A percentile compares a stretch with the other conserved stretches of the same genome.
Evolutionary conservation across 805 yeast species (phyloP).

Genomic region (Cyberlindnera maclurae): DNA sequence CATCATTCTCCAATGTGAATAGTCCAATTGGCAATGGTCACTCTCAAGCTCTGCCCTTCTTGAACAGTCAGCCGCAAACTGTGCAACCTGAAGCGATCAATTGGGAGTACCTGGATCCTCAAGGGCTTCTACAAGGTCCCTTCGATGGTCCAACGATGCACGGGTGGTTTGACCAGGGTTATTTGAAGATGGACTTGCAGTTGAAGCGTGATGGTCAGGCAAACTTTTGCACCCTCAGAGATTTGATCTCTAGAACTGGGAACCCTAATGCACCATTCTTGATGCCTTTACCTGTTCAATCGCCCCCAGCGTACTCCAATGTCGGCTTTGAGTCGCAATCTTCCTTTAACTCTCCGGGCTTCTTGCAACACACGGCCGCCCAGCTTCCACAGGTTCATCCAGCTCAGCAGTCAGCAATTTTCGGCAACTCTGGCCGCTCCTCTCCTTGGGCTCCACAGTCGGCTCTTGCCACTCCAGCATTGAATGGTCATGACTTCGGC

Average conservation of each 20-base stretch:
- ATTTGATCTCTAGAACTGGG: constrained; percentile 42
- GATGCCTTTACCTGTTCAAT: constrained; percentile 36
- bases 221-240: constrained; percentile 42
- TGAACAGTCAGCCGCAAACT: constrained; percentile 9
- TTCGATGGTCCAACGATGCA: constrained; percentile 71
- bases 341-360: constrained; percentile 1
- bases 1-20: constrained; percentile 7
- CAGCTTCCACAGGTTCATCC: constrained; percentile 13
- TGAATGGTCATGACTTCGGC: constrained; percentile 6
- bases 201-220: constrained; percentile 54
- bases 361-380: constrained; percentile 8
- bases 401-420: constrained; percentile 2
- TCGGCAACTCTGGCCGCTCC: constrained; percentile 10
- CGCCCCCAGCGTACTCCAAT: neutral
- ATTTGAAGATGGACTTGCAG: constrained; percentile 45
- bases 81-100: constrained; percentile 37
- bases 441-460: constrained; percentile 17
- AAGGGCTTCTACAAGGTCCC: constrained; percentile 74
- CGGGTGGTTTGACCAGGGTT: constrained; percentile 60
- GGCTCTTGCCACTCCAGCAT: constrained; percentile 1
- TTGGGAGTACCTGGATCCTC: constrained; percentile 72
- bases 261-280: constrained; percentile 63
- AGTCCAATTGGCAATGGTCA: constrained; percentile 7
- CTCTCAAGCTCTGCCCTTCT: constrained; percentile 1
- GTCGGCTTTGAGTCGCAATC: neutral